A percentile compares a stretch with the other conserved stretches of the same genome.
phyloP scores from a whole-genome alignment of 2,329 filamentous ascomycete genomes.

The Colletotrichum sp. region DNA sequence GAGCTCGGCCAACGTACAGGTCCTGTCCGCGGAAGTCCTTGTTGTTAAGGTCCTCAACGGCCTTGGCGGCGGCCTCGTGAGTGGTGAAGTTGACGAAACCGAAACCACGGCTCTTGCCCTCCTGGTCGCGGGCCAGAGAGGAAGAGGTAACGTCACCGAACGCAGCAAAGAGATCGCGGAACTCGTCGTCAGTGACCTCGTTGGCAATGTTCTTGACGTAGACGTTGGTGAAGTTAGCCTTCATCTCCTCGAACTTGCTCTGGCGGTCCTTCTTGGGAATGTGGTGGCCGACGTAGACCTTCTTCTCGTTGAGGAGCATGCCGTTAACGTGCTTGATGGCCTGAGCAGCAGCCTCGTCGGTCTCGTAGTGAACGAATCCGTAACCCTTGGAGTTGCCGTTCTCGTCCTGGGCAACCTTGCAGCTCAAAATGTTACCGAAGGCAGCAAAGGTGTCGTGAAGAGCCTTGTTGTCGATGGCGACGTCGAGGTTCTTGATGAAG shows the following conservation, averaged over 20 bases:
- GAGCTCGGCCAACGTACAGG: slow-evolving; percentile 95
- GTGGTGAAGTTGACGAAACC: slow-evolving; percentile 96
- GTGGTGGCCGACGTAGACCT: slow-evolving; percentile 98
- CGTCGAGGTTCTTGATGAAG: slow-evolving; percentile 99
- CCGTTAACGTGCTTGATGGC: slow-evolving; percentile 99
- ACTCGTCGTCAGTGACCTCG: slow-evolving; percentile 90
- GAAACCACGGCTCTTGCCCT: slow-evolving; percentile 94
- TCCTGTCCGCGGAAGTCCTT: slow-evolving; percentile 94
- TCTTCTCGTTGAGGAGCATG: slow-evolving; percentile 99
- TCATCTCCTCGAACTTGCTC: slow-evolving; percentile 99
- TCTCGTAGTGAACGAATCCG: slow-evolving; percentile 99
- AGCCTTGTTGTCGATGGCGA: slow-evolving; percentile 99
- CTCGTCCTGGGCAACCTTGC: slow-evolving; percentile 99
- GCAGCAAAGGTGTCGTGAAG: slow-evolving; percentile 99
- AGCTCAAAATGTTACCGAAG: slow-evolving; percentile 98
- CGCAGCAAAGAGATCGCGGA: slow-evolving; percentile 90
- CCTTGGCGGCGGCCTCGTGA: slow-evolving; percentile 84
- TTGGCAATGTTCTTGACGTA: slow-evolving; percentile 97
- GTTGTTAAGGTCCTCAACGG: slow-evolving; percentile 91
- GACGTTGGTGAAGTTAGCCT: slow-evolving; percentile 99
- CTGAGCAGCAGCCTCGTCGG: slow-evolving; percentile 92
- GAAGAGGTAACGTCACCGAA: slow-evolving; percentile 96
- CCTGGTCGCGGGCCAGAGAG: slow-evolving; percentile 85
- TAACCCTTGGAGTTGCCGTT: slow-evolving; percentile 97
- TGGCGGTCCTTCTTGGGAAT: slow-evolving; percentile 99